Conservation (phyloP, 257 asterid genomes). For the Echium plantagineum region DNA sequence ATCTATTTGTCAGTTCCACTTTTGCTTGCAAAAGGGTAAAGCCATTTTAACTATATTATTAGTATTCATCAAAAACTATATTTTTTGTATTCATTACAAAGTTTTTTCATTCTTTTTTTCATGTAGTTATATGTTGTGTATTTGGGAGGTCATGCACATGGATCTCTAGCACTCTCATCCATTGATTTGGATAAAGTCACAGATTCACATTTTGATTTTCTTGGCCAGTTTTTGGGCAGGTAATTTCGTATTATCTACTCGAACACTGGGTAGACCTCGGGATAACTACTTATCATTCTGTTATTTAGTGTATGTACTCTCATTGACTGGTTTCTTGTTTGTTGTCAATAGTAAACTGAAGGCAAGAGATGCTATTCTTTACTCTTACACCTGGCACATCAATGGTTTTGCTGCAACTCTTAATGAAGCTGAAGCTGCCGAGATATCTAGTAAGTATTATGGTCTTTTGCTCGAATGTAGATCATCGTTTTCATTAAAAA, state of each 20-base stretch:
- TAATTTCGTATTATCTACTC: slow-evolving; percentile 14
- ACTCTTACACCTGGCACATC: slow-evolving; percentile 75
- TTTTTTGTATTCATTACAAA: background rate
- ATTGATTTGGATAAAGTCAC: slow-evolving; percentile 52
- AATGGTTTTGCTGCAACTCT: slow-evolving; percentile 95
- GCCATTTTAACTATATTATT: slow-evolving; percentile 15
- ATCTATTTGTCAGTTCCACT: slow-evolving; percentile 49
- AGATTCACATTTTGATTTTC: slow-evolving; percentile 58
- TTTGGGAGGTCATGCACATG: slow-evolving; percentile 84
- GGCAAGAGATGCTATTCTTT: slow-evolving; percentile 73
- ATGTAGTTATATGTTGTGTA: slow-evolving; percentile 78
- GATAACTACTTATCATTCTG: no score
- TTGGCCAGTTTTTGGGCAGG: slow-evolving; percentile 82
- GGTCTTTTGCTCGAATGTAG: no score
- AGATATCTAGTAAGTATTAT: slow-evolving; percentile 47
- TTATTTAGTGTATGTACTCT: background rate
- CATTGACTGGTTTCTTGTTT: background rate
- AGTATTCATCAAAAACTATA: no score
- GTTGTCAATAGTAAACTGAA: slow-evolving; percentile 32
- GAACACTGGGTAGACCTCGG: no score
- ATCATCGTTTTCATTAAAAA: no score
- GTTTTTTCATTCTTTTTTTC: slow-evolving; percentile 4
- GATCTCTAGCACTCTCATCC: slow-evolving; percentile 29
- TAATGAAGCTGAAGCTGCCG: slow-evolving; percentile 50
- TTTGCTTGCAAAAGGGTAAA: slow-evolving; percentile 66